Percentiles rank a stretch among this genome's conserved stretches.
These are phyloP conservation scores for Myriosclerotinia curreyana DNA, from an alignment of 2,329 filamentous ascomycete genomes.

Conservation along the genomic window DNA sequence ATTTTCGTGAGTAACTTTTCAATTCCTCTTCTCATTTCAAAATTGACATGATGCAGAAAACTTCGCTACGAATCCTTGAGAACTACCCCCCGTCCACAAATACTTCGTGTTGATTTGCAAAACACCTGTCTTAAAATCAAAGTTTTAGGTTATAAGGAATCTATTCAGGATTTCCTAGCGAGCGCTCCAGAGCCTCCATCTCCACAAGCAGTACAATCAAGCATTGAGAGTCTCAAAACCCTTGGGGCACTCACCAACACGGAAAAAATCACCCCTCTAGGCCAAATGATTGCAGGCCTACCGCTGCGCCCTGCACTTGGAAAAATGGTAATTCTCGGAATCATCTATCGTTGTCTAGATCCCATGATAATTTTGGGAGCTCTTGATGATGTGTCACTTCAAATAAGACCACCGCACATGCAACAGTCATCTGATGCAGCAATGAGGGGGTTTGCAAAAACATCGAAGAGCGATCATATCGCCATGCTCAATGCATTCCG, in stretches of 20 bases:
- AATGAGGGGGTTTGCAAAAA: slow-evolving; percentile 63
- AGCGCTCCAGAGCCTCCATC: slow-evolving; percentile 84
- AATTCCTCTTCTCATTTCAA: not conserved
- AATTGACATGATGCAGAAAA: slow-evolving; percentile 12
- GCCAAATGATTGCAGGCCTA: slow-evolving; percentile 83
- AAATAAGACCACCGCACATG: slow-evolving; percentile 77
- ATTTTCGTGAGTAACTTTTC: slow-evolving; percentile 66
- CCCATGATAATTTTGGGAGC: slow-evolving; percentile 82
- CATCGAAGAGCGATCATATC: slow-evolving; percentile 47
- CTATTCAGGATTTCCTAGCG: slow-evolving; percentile 71
- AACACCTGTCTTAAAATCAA: slow-evolving; percentile 89
- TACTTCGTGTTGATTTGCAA: slow-evolving; percentile 84
- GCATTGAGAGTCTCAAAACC: slow-evolving; percentile 70
- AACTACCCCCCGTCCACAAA: slow-evolving; percentile 79
- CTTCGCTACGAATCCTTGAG: slow-evolving; percentile 78
- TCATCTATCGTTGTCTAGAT: slow-evolving; percentile 87
- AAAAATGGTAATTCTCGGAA: slow-evolving; percentile 90
- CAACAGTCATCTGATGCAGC: slow-evolving; percentile 70
- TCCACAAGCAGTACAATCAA: slow-evolving; percentile 75
- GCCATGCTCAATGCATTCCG: slow-evolving; percentile 45
- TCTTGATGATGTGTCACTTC: slow-evolving; percentile 78
- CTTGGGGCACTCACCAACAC: slow-evolving; percentile 84
- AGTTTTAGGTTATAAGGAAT: slow-evolving; percentile 85
- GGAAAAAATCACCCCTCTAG: slow-evolving; percentile 76
- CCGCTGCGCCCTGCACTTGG: slow-evolving; percentile 85